phyloP scores from a whole-genome alignment of 2,329 filamentous ascomycete species.

The Trichophyton simii region DNA sequence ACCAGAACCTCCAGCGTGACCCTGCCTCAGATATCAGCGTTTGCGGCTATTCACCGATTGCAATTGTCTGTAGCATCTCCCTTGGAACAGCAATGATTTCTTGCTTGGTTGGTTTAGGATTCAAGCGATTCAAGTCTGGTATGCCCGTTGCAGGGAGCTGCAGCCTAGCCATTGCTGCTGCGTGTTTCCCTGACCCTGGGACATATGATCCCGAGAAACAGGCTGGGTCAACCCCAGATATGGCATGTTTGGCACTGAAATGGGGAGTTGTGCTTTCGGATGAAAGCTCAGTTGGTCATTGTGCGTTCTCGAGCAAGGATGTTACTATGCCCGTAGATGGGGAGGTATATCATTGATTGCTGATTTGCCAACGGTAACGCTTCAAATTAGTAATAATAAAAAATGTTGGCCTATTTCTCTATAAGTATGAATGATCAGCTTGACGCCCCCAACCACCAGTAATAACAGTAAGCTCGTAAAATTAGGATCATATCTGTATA shows the following conservation, averaged over 20 bases:
- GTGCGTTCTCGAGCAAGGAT: background rate
- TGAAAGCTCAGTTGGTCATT: background rate
- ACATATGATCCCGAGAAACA: background rate
- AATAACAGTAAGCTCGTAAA: background rate
- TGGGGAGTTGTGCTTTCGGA: background rate
- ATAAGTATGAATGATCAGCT: too few species aligned
- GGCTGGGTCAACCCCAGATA: background rate
- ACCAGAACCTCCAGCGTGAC: slow-evolving; percentile 16
- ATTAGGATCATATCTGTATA: background rate
- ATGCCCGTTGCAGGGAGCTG: slow-evolving; percentile 24
- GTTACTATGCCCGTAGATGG: background rate
- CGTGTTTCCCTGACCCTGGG: background rate
- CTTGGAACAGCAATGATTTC: slow-evolving; percentile 12
- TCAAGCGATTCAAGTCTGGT: slow-evolving; percentile 12
- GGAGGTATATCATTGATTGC: background rate
- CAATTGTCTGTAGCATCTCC: slow-evolving; percentile 14
- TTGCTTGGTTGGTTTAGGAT: slow-evolving; percentile 12
- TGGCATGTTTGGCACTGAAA: background rate
- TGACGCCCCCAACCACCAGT: background rate
- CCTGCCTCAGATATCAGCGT: slow-evolving; percentile 8
- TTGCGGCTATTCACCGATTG: slow-evolving; percentile 17
- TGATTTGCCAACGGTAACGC: background rate
- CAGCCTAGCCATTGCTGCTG: slow-evolving; percentile 16
- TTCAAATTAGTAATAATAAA: background rate
- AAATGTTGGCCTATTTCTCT: background rate